A percentile compares a stretch with the other conserved stretches of the same genome.
Evolutionary conservation across 2,329 filamentous ascomycete species (phyloP).

Genomic region (Penicillium olsonii): DNA sequence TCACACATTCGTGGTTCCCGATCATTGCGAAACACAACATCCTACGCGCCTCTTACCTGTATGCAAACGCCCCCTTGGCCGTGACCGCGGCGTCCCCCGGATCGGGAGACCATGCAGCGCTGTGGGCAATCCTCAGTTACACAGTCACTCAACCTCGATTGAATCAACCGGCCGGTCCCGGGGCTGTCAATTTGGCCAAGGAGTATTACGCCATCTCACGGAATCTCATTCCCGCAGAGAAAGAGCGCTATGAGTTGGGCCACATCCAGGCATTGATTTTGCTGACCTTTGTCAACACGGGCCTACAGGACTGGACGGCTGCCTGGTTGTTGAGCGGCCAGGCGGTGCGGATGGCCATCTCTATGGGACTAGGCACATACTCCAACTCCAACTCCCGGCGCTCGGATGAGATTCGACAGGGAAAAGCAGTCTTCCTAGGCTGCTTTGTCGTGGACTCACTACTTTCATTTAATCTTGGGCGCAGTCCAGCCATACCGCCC

Average conservation of each 20-base stretch:
- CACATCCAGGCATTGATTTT: slow-evolving; percentile 49
- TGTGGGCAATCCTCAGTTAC: slow-evolving; percentile 49
- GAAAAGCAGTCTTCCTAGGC: slow-evolving; percentile 51
- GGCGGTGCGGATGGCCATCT: slow-evolving; percentile 51
- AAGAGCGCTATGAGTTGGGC: slow-evolving; percentile 41
- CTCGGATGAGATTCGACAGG: slow-evolving; percentile 36
- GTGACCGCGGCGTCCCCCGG: slow-evolving; percentile 31
- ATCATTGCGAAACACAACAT: slow-evolving; percentile 61
- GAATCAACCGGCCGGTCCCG: slow-evolving; percentile 17
- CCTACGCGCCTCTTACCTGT: slow-evolving; percentile 58
- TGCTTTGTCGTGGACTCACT: slow-evolving; percentile 58
- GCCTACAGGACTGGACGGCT: slow-evolving; percentile 47
- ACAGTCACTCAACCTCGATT: slow-evolving; percentile 36
- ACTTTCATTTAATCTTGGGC: slow-evolving; percentile 50
- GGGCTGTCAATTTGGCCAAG: slow-evolving; percentile 28
- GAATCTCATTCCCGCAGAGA: slow-evolving; percentile 42
- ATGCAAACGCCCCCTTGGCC: slow-evolving; percentile 46
- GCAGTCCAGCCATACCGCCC: slow-evolving; percentile 47
- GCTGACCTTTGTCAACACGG: slow-evolving; percentile 53
- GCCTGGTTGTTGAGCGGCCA: slow-evolving; percentile 58
- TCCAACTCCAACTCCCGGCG: slow-evolving; percentile 25
- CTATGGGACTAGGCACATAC: slow-evolving; percentile 36
- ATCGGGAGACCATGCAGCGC: slow-evolving; percentile 44
- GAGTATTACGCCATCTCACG: slow-evolving; percentile 40
- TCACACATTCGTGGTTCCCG: slow-evolving; percentile 62